Evolutionary conservation across 164 flowering plant genomes (phyloP), one percentile per base, ranked within the genome.

Genomic region (Dillenia turbinata): DNA sequence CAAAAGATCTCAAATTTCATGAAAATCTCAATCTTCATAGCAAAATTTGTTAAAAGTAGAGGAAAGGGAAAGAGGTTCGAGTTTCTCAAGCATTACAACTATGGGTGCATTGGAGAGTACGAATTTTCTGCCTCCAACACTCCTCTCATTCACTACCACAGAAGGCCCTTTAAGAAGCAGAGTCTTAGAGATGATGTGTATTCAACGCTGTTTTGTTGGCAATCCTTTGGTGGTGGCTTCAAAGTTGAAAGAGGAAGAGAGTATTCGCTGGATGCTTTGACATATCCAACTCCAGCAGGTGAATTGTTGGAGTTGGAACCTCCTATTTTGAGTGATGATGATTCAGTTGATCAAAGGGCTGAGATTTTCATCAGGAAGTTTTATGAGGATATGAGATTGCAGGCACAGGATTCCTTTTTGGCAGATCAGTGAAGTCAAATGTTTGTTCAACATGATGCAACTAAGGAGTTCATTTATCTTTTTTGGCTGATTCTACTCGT

Each of bases 301-400:
- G 71, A 40, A 4, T 13, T 10, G 40, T 12, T 19, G 64, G 14
- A 15, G 14, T 12, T 33, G 54, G 11, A 19, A 58, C 45, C 22
- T 66, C 66, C n/a, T n/a, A 15, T 44, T 46, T n/a, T 5, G 66
- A 56, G 67, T 48, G 82, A 71, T 1, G 75, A 65, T 12, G 86
- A 79, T 47, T 87, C 83, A 0, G 78, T 87, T 59, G 89, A 87
- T 72, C 64, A 65, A 70, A 80, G 77, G 60, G 96, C 96, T 9
- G 88, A 87, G 85, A 75, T 51, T 69, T 87, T 87, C 69, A 89
- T 87, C 48, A 65, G 69, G 49, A 82, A 72, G 60, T 85, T 89
- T 58, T 89, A 85, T 53, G 73, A 69, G 51, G 79, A 84, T 44
- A 85, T 84, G 70, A 82, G 79, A 70, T 55, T 77, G 69, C 82